Evolutionary conservation across 345 rosid genomes (phyloP), one percentile per base, ranked within the genome.

Genomic region (Aquilaria yunnanensis): DNA sequence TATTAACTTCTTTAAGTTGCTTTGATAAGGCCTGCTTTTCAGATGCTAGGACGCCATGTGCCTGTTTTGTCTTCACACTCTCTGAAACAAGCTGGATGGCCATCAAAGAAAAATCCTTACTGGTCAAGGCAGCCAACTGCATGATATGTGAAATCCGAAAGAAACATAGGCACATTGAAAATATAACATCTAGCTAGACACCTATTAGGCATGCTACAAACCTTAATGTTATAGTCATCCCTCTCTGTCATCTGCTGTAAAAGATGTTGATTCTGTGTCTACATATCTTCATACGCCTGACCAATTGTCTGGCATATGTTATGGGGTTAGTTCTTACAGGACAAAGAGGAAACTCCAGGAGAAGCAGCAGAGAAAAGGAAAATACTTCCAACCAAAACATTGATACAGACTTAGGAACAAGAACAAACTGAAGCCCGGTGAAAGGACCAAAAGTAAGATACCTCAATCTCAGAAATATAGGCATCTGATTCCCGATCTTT

Each of bases 201-300:
- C 56, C 43, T 1, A 37, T 0, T 5, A 37, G 43, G 7, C 5
- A 32, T 29, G 51, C 32, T 62, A 52, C 61, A n/a, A 58, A 94
- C 99, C 95, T 90, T 94, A 69, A 94, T 88, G 75, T 86, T 90
- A 79, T 81, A 85, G 71, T 90, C 96, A 61, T 94, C 99, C 71
- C 96, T 82, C 67, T 88, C 95, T 12, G 89, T 73, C 73, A 94
- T 83, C 75, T 90, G 96, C 69, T 85, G 96, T 77, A 90, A 72
- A 73, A 90, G 79, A 68, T 80, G 83, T 70, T 94, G 94, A 74
- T 94, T 90, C 75, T 88, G 99, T 37, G 86, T 77, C 83, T 86
- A 96, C 99, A 90, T 88, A 72, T 88, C 97, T 77, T 90, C 96
- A 60, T 88, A 94, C 63, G 97, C 96, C 82, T 90, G 96, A 69